phyloP scores from a whole-genome alignment of 257 asterid genomes.

The Forsythia viridissima region DNA sequence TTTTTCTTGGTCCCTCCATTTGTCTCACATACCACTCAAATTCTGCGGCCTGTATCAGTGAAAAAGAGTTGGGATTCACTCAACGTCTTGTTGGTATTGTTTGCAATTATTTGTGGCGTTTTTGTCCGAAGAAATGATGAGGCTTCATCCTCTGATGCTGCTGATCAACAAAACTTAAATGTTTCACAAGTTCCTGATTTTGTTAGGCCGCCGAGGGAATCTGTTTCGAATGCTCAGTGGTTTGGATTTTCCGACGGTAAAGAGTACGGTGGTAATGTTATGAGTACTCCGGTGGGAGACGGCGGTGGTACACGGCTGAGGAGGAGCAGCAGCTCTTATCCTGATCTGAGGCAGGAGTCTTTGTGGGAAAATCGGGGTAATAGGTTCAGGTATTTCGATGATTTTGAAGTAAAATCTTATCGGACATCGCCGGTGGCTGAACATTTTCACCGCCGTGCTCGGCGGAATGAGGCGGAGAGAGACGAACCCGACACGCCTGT shows the following conservation, averaged over 20 bases:
- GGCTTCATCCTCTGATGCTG: constrained; percentile 18
- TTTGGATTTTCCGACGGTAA: constrained; percentile 38
- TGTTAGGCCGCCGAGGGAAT: constrained; percentile 7
- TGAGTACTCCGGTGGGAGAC: neutral
- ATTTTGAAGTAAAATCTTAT: constrained; percentile 57
- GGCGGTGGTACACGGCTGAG: constrained; percentile 45
- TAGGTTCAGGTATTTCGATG: constrained; percentile 55
- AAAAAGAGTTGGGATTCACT: constrained; percentile 76
- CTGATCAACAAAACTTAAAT: neutral
- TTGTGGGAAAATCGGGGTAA: constrained; percentile 49
- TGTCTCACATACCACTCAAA: constrained; percentile 48
- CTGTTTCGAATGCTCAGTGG: constrained; percentile 40
- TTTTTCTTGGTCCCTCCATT: constrained; percentile 61
- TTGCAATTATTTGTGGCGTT: constrained; percentile 81
- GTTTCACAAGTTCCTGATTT: constrained; percentile 24
- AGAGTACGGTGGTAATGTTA: constrained; percentile 19
- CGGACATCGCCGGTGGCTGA: constrained; percentile 34
- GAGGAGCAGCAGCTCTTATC: constrained; percentile 81
- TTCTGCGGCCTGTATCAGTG: constrained; percentile 66
- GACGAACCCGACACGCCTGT: constrained; percentile 28
- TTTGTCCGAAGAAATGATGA: constrained; percentile 71
- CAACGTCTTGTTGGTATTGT: constrained; percentile 56
- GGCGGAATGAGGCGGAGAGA: constrained; percentile 27
- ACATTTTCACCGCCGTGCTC: constrained; percentile 22
- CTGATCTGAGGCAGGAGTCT: constrained; percentile 68